Conservation (phyloP, 164 flowering plant species). For the Vitis labrusca region DNA sequence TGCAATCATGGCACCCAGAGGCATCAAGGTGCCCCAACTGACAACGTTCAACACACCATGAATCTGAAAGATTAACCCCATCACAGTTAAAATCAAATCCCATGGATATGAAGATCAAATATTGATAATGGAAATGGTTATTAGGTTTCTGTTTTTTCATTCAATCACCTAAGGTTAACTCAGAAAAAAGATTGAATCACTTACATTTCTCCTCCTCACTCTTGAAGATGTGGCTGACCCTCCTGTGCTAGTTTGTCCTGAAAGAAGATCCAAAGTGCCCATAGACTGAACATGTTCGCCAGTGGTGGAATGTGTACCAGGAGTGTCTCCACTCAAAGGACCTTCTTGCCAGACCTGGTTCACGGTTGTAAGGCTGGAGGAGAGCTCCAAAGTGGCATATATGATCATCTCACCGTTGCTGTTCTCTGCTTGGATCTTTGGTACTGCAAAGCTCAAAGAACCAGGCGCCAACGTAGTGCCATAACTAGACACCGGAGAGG, state of each 20-base stretch:
- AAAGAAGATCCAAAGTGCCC: slow-evolving; percentile 28
- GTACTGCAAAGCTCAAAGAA: slow-evolving; percentile 35
- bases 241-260: slow-evolving; percentile 19
- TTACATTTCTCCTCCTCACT: slow-evolving; percentile 34
- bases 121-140: no score
- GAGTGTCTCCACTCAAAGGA: slow-evolving; percentile 15
- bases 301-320: background rate
- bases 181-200: background rate
- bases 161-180: no score
- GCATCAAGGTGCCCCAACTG: slow-evolving; percentile 28
- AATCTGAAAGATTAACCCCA: slow-evolving; percentile 6
- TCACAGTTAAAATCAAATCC: background rate
- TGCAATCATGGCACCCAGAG: slow-evolving; percentile 24
- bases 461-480: slow-evolving; percentile 21
- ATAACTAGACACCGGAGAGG: slow-evolving; percentile 21
- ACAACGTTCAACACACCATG: slow-evolving; percentile 27
- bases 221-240: slow-evolving; percentile 11
- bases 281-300: slow-evolving; percentile 21
- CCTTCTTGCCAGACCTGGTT: slow-evolving; percentile 55
- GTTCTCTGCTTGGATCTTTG: slow-evolving; percentile 18
- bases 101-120: no score
- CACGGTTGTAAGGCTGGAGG: slow-evolving; percentile 4
- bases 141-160: no score
- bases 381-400: slow-evolving; percentile 31
- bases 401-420: slow-evolving; percentile 26